Conservation (phyloP, 2,329 filamentous ascomycete species). For the Emydomyces testavorans region DNA sequence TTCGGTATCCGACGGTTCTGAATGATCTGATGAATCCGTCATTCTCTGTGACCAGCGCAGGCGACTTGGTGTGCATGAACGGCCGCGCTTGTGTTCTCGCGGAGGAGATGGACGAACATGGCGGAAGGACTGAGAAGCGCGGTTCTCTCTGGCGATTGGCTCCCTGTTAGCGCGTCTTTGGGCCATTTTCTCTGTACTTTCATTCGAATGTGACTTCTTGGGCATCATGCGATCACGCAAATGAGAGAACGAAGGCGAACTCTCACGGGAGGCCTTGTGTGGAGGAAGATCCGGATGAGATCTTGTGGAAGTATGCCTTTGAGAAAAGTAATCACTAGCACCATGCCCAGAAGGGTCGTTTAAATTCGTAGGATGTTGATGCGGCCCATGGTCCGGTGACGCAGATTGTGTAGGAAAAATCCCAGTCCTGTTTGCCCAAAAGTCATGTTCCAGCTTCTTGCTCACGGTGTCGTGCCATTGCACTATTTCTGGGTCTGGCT, state of each 20-base stretch:
- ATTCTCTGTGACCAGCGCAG: constrained; percentile 1
- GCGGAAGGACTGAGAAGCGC: constrained; percentile 8
- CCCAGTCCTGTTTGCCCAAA: constrained; percentile 29
- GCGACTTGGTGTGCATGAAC: constrained; percentile 9
- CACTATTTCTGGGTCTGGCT: constrained; percentile 68
- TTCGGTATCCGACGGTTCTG: constrained; percentile 1
- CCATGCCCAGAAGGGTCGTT: not conserved
- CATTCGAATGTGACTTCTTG: not conserved
- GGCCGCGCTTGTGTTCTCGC: not conserved
- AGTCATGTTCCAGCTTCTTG: constrained; percentile 55
- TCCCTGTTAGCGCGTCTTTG: not conserved
- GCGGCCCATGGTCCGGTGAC: constrained; percentile 23
- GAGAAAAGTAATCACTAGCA: constrained; percentile 2
- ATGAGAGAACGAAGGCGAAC: not conserved
- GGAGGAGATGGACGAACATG: constrained; percentile 1
- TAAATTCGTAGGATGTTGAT: constrained; percentile 5
- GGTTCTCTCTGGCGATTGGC: not conserved
- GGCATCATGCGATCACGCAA: not conserved
- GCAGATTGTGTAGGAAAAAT: constrained; percentile 23
- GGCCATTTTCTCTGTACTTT: not conserved
- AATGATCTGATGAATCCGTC: not conserved
- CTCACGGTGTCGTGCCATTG: constrained; percentile 75
- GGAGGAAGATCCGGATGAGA: not conserved
- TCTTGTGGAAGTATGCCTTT: not conserved
- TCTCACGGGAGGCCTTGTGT: not conserved